Conservation (phyloP, 768 basidiomycete genomes). For the Xanthoconium purpureum region DNA sequence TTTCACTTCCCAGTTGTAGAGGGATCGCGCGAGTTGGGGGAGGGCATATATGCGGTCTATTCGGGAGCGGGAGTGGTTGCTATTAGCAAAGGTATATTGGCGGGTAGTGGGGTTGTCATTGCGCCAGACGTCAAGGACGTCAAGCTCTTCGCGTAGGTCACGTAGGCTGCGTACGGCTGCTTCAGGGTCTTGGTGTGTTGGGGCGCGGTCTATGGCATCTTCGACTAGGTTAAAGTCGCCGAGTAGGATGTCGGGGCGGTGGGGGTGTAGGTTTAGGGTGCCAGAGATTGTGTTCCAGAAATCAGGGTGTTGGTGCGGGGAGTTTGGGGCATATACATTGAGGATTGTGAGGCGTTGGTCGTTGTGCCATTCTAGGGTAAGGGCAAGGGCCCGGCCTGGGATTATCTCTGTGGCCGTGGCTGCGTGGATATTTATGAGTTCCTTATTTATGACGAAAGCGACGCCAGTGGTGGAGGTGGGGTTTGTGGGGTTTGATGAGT, state of each 20-base stretch:
- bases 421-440: background rate
- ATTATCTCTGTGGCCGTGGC: background rate
- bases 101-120: background rate
- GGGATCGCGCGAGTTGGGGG: accelerated
- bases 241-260: slow-evolving; percentile 34
- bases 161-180: slow-evolving; percentile 6
- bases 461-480: background rate
- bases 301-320: slow-evolving; percentile 18
- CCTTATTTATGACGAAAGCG: background rate
- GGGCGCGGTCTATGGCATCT: slow-evolving; percentile 36
- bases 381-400: background rate
- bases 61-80: background rate
- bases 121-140: background rate
- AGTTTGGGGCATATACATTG: slow-evolving; percentile 38
- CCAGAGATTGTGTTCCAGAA: slow-evolving; percentile 26
- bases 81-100: background rate
- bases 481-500: background rate
- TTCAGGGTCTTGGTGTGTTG: slow-evolving; percentile 19
- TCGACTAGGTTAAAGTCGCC: slow-evolving; percentile 46
- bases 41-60: background rate
- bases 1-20: background rate
- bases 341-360: slow-evolving; percentile 21
- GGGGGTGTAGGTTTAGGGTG: too few species aligned
- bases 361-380: background rate
- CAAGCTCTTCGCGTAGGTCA: background rate